Evolutionary conservation across 2,329 filamentous ascomycete genomes (phyloP), one percentile per base, ranked within the genome.

Genomic region (Verticillium nubilum): DNA sequence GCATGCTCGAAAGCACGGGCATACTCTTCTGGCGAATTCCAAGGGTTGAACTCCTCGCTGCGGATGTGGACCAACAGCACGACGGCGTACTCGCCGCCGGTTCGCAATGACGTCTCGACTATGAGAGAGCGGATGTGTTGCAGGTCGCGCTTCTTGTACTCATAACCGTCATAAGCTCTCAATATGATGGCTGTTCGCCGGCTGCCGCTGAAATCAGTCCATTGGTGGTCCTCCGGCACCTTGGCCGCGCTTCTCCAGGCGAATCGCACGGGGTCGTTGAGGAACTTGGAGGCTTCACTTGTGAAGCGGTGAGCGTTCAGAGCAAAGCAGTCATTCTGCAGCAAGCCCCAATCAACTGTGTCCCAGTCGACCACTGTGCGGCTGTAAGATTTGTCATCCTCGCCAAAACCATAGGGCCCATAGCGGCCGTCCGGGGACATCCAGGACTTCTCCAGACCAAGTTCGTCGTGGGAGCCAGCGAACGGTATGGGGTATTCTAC

Each of bases 61-160:
- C 91, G 91, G 65, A 96, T 90, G 65, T 96, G 91, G 42, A 96
- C 82, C 35, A 96, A 79, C 69, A 97, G 92, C 71, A 95, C 91
- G 3, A 96, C 81, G 5, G 83, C 82, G 67, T 95, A 96, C 70
- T 96, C 91, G 52, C 89, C 90, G 29, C 91, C 91, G 0, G 90
- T 93, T 58, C 85, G 80, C 54, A 97, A 77, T 7, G 87, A 86
- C 10, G 96, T 79, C 73, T 97, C 92, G 4, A 88, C 86, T 47
- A 96, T 85, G 67, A 97, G 77, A 28, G 92, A 88, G 15, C 92
- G 89, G 66, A 97, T 82, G 73, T 93, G 93, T 67, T 96, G 79
- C 33, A 95, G 80, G 53, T 90, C 86, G 69, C 94, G 87, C 2
- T 86, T 80, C 2, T 90, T 91, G 78, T 93, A 96, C 56, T 86